Conservation (phyloP, 2,329 filamentous ascomycete species). For the Penicillium griseofulvum region DNA sequence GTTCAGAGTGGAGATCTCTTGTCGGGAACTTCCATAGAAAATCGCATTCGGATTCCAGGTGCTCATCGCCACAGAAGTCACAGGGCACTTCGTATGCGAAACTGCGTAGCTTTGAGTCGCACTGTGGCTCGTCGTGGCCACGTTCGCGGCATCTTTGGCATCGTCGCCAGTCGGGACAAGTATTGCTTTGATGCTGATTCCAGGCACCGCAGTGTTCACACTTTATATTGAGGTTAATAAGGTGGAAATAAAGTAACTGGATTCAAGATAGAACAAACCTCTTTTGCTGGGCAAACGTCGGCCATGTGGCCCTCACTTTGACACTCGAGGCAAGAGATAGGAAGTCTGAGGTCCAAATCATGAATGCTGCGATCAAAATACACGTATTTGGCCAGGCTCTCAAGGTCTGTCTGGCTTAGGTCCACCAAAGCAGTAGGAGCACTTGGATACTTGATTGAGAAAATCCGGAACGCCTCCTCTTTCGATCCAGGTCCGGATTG, state of each 20-base stretch:
- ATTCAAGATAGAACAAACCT: slow-evolving; percentile 29
- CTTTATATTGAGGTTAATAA: slow-evolving; percentile 17
- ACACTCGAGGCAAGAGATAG: slow-evolving; percentile 45
- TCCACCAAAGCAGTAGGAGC: slow-evolving; percentile 38
- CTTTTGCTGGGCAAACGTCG: slow-evolving; percentile 43
- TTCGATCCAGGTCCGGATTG: slow-evolving; percentile 25
- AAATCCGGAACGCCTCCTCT: slow-evolving; percentile 34
- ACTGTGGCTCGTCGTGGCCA: slow-evolving; percentile 56
- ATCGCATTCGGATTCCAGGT: slow-evolving; percentile 61
- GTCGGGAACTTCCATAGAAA: slow-evolving; percentile 54
- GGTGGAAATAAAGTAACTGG: background rate
- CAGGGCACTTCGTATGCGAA: slow-evolving; percentile 57
- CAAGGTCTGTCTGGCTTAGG: slow-evolving; percentile 39
- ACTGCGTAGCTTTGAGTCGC: slow-evolving; percentile 58
- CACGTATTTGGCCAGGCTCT: slow-evolving; percentile 40
- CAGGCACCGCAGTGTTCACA: slow-evolving; percentile 46
- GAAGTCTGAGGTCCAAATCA: slow-evolving; percentile 41
- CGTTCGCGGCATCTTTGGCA: slow-evolving; percentile 60
- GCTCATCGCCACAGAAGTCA: slow-evolving; percentile 59
- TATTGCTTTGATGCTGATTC: slow-evolving; percentile 39
- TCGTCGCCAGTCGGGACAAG: slow-evolving; percentile 42
- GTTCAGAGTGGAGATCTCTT: slow-evolving; percentile 23
- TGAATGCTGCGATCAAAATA: slow-evolving; percentile 40
- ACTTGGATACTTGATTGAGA: slow-evolving; percentile 35
- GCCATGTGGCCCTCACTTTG: slow-evolving; percentile 44